Conservation (phyloP, 495 filamentous ascomycete genomes). For the Trichoderma parareesei region DNA sequence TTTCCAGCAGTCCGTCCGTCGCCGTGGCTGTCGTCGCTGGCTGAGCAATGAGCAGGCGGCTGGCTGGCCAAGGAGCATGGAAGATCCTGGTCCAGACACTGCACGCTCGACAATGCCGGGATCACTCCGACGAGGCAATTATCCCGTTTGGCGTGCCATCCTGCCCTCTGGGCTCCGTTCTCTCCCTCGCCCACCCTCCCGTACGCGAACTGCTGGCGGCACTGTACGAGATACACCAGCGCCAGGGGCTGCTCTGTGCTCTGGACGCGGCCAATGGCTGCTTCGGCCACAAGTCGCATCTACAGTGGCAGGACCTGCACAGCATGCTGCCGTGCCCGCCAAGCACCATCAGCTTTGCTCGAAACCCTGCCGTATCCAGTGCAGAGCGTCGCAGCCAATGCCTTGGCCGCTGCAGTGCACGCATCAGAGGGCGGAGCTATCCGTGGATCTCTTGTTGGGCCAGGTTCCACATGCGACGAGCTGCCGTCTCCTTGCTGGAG, state of each 20-base stretch:
- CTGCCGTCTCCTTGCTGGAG: neutral
- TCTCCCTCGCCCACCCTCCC: conserved; percentile 3
- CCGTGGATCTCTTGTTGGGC: conserved; percentile 5
- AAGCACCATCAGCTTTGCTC: neutral
- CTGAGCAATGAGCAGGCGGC: neutral
- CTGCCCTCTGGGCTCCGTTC: neutral
- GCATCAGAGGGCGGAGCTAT: conserved; percentile 4
- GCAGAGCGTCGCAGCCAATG: neutral
- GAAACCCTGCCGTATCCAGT: neutral
- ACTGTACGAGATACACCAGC: neutral
- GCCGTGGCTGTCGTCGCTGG: too few relatives aligned
- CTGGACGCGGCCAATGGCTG: neutral
- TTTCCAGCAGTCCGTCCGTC: too few relatives aligned
- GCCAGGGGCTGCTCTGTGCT: neutral
- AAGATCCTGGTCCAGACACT: neutral
- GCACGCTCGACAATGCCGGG: neutral
- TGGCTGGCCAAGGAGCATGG: neutral
- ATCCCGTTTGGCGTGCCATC: conserved; percentile 8
- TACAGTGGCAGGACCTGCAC: neutral
- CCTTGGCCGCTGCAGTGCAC: conserved; percentile 7
- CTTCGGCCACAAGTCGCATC: neutral
- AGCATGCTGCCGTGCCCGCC: neutral
- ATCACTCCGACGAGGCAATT: conserved; percentile 9
- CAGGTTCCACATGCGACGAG: neutral
- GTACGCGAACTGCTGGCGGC: neutral